Conservation (phyloP, 495 filamentous ascomycete genomes). For the Aspergillus nidulans region DNA sequence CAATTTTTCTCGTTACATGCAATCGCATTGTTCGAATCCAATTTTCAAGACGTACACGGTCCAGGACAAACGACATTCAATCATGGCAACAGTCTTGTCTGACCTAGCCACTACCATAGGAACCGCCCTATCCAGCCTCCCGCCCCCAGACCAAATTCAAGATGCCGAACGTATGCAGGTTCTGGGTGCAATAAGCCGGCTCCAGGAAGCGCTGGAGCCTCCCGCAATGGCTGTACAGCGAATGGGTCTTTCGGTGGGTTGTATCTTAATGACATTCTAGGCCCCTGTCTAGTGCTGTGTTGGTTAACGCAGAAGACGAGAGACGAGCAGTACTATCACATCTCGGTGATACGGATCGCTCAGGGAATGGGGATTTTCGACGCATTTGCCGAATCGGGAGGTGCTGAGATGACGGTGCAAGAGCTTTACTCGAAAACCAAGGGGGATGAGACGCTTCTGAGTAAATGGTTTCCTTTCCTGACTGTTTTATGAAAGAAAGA, state of each 20-base stretch:
- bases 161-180: slow-evolving; percentile 6
- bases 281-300: neutral
- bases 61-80: no score
- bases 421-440: slow-evolving; percentile 14
- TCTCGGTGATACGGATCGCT: slow-evolving; percentile 10
- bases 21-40: no score
- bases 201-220: slow-evolving; percentile 9
- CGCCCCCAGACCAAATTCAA: slow-evolving; percentile 8
- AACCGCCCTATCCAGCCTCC: slow-evolving; percentile 3
- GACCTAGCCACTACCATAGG: slow-evolving; percentile 3
- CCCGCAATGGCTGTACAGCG: slow-evolving; percentile 1
- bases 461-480: slow-evolving; percentile 1
- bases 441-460: slow-evolving; percentile 18
- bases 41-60: no score
- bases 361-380: slow-evolving; percentile 24
- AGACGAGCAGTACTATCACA: slow-evolving; percentile 4
- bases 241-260: slow-evolving; percentile 5
- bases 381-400: slow-evolving; percentile 10
- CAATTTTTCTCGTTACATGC: no score
- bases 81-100: no score
- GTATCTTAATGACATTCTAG: neutral
- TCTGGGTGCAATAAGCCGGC: neutral
- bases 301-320: neutral
- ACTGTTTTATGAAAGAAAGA: neutral
- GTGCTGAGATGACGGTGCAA: slow-evolving; percentile 6